A percentile compares a stretch with the other conserved stretches of the same genome.
Evolutionary conservation across 768 basidiomycete species (phyloP).

Genomic region (Tricholoma flavovirens): DNA sequence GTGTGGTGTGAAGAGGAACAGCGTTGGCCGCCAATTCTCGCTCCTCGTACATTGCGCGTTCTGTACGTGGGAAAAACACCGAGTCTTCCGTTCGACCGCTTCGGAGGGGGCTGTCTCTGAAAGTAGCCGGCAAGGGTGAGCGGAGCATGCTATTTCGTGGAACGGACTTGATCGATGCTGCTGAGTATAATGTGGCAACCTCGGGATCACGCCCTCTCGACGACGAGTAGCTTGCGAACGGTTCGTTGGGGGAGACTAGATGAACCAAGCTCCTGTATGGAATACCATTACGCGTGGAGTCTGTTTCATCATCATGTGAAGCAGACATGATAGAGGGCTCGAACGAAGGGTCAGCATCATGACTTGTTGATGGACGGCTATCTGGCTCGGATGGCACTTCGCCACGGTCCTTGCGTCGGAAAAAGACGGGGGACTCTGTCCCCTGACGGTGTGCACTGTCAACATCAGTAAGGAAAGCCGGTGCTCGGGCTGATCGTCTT

Average conservation of each 20-base stretch:
- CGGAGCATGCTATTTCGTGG: conserved; percentile 33
- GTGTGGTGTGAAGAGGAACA: conserved; percentile 40
- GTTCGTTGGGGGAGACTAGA: conserved; percentile 62
- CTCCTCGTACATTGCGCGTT: conserved; percentile 51
- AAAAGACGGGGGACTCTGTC: conserved; percentile 15
- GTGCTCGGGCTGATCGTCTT: conserved; percentile 33
- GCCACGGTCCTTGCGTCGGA: conserved; percentile 12
- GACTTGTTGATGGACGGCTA: conserved; percentile 25
- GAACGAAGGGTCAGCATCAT: conserved; percentile 23
- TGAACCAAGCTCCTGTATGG: conserved; percentile 67
- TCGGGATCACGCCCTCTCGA: conserved; percentile 60
- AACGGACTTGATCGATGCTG: conserved; percentile 72
- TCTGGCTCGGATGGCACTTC: conserved; percentile 18
- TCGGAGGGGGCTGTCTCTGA: conserved; percentile 27
- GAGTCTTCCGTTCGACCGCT: conserved; percentile 33
- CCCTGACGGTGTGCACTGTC: conserved; percentile 10
- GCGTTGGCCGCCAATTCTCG: conserved; percentile 85
- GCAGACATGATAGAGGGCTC: conserved; percentile 32
- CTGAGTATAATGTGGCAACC: conserved; percentile 83
- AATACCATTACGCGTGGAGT: conserved; percentile 48
- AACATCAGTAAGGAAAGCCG: conserved; percentile 9
- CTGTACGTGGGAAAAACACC: conserved; percentile 29
- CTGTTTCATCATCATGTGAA: conserved; percentile 24
- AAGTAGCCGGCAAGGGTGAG: conserved; percentile 30
- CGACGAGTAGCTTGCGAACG: conserved; percentile 39